Percentiles rank a stretch among this genome's conserved stretches.
Evolutionary conservation across 495 filamentous ascomycete genomes (phyloP).

Genomic region (Elaphomyces granulatus): DNA sequence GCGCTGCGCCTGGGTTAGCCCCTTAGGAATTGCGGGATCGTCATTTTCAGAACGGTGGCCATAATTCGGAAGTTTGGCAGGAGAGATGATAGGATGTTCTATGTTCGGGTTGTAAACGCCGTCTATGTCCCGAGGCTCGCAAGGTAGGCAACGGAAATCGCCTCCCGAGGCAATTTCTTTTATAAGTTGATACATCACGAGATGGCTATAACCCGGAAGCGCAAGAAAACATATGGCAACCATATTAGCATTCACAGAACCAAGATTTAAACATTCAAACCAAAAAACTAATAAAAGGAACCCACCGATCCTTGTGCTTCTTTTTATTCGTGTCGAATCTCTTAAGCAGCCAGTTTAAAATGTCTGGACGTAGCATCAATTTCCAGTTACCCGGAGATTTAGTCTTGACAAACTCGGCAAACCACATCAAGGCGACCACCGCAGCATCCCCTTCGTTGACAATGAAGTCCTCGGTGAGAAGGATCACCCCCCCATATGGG

Average conservation of each 20-base stretch:
- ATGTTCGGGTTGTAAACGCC: slow-evolving; percentile 3
- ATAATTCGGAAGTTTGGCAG: slow-evolving; percentile 9
- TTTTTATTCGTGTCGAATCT: slow-evolving; percentile 7
- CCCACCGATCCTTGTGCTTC: slow-evolving; percentile 10
- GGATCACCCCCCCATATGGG: slow-evolving; percentile 38
- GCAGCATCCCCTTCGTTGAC: slow-evolving; percentile 36
- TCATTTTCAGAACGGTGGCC: slow-evolving; percentile 10
- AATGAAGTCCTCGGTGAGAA: slow-evolving; percentile 51
- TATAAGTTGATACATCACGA: slow-evolving; percentile 22
- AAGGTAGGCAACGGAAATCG: slow-evolving; percentile 1
- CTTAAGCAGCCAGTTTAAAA: slow-evolving; percentile 24
- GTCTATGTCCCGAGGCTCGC: slow-evolving; percentile 8
- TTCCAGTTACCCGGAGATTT: slow-evolving; percentile 22
- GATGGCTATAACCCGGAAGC: too few species aligned
- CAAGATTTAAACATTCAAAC: too few species aligned
- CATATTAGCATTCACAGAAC: not conserved
- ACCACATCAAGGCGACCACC: slow-evolving; percentile 43
- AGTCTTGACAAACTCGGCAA: slow-evolving; percentile 14
- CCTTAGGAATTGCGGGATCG: slow-evolving; percentile 10
- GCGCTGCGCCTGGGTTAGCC: slow-evolving; percentile 13
- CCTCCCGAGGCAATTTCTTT: slow-evolving; percentile 10
- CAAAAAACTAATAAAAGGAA: too few species aligned
- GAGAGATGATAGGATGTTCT: slow-evolving; percentile 15
- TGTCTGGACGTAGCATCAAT: slow-evolving; percentile 26
- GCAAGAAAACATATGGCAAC: not conserved